A percentile compares a stretch with the other conserved stretches of the same genome.
Evolutionary conservation across 176 grass and related monocot species (phyloP).

Genomic region (Hsuehochloa calcarea): DNA sequence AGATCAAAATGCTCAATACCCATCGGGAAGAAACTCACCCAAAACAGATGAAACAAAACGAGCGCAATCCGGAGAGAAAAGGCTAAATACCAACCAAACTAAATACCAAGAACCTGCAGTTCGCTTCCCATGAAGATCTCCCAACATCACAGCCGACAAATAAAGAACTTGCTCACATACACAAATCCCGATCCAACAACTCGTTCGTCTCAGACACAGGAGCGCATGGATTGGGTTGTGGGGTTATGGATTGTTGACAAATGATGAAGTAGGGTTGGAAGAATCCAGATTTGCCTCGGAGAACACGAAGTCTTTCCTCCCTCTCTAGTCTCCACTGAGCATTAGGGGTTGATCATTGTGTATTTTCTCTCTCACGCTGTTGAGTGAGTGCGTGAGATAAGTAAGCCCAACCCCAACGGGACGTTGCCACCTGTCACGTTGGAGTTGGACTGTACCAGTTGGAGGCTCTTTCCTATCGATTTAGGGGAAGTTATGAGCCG

Average conservation of each 20-base stretch:
- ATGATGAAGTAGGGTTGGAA: background rate
- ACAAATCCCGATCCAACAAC: background rate
- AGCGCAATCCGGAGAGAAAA: background rate
- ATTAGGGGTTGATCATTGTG: no score
- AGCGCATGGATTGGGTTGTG: background rate
- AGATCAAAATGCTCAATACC: background rate
- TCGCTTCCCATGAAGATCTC: background rate
- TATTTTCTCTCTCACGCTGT: no score
- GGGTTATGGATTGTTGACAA: background rate
- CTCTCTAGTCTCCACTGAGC: background rate
- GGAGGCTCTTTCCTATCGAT: no score
- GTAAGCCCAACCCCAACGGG: no score
- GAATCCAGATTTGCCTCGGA: background rate
- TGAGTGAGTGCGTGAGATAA: no score
- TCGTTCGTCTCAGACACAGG: background rate
- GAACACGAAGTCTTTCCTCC: background rate
- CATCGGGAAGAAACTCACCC: background rate
- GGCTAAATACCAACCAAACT: background rate
- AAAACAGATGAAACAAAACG: background rate
- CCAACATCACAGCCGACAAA: background rate
- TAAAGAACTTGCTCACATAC: background rate
- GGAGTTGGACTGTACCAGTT: no score
- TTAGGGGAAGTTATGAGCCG: no score
- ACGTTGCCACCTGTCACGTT: no score
- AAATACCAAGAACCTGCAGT: background rate